A percentile compares a stretch with the other conserved stretches of the same genome.
Conservation (phyloP, 371 early-diverging fungal species). For the Conidiobolus incongruus region DNA sequence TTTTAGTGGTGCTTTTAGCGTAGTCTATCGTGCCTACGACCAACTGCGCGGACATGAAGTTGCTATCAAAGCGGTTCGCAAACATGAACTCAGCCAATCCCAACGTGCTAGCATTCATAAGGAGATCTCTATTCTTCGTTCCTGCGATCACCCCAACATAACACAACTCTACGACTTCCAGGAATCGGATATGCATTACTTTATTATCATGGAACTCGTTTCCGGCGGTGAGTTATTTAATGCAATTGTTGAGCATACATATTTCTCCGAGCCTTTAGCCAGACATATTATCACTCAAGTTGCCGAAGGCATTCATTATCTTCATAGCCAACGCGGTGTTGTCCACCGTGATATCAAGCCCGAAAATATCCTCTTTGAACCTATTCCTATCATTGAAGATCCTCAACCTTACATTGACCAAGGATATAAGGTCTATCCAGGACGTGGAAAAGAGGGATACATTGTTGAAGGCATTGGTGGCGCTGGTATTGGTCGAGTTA, state of each 20-base stretch:
- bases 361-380: slow-evolving; percentile 77
- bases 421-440: slow-evolving; percentile 13
- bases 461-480: slow-evolving; percentile 47
- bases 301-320: slow-evolving; percentile 64
- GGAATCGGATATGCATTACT: slow-evolving; percentile 39
- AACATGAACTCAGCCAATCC: slow-evolving; percentile 14
- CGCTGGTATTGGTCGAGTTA: slow-evolving; percentile 59
- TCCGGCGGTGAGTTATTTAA: slow-evolving; percentile 76
- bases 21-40: slow-evolving; percentile 48
- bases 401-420: slow-evolving; percentile 10
- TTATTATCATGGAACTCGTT: slow-evolving; percentile 64
- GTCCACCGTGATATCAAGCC: slow-evolving; percentile 94
- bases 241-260: slow-evolving; percentile 53
- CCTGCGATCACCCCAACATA: slow-evolving; percentile 53
- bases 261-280: slow-evolving; percentile 47
- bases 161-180: slow-evolving; percentile 37
- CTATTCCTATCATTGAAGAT: slow-evolving; percentile 31
- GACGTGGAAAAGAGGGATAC: slow-evolving; percentile 45
- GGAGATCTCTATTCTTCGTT: slow-evolving; percentile 72
- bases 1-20: slow-evolving; percentile 60
- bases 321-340: slow-evolving; percentile 68
- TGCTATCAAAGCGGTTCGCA: slow-evolving; percentile 65
- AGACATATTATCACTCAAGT: slow-evolving; percentile 74
- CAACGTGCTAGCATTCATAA: slow-evolving; percentile 58
- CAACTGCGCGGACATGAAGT: slow-evolving; percentile 26